Evolutionary conservation across 75 land plant species (phyloP).

Genomic region (Pinus albicaulis): DNA sequence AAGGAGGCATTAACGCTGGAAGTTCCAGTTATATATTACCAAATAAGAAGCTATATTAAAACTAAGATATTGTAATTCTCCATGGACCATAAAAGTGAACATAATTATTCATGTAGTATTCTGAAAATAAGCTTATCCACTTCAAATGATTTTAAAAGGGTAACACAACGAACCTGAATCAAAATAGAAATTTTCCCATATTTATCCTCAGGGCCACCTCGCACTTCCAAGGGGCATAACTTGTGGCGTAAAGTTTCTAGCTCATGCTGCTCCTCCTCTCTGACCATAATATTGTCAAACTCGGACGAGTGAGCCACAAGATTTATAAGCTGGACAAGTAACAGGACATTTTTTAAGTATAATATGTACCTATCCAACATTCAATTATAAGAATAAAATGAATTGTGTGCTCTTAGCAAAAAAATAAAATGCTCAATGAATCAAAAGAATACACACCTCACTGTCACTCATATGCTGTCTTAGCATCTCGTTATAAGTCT

Average conservation of each 20-base stretch:
- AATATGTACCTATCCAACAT: not conserved
- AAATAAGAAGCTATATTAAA: not conserved
- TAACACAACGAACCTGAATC: slow-evolving; percentile 67
- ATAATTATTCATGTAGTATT: too few species aligned
- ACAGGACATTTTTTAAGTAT: not conserved
- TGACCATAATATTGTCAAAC: slow-evolving; percentile 93
- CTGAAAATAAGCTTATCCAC: not conserved
- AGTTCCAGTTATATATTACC: not conserved
- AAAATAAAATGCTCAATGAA: not conserved
- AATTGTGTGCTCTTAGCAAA: not conserved
- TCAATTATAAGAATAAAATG: not conserved
- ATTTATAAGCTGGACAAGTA: slow-evolving; percentile 63
- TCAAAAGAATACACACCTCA: slow-evolving; percentile 56
- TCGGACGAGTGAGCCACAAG: slow-evolving; percentile 98
- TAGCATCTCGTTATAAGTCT: slow-evolving; percentile 98
- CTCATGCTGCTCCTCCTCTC: slow-evolving; percentile 97
- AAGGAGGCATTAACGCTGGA: too few species aligned
- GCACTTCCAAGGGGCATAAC: slow-evolving; percentile 84
- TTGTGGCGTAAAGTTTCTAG: slow-evolving; percentile 54
- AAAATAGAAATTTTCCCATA: slow-evolving; percentile 93
- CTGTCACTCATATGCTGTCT: slow-evolving; percentile 95
- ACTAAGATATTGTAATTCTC: not conserved
- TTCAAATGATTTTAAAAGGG: not conserved
- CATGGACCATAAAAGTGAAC: not conserved
- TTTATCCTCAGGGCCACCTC: slow-evolving; percentile 86